These are phyloP conservation scores for Irpex lacteus DNA, from an alignment of 1,284 basidiomycete genomes.

Conservation along the genomic window DNA sequence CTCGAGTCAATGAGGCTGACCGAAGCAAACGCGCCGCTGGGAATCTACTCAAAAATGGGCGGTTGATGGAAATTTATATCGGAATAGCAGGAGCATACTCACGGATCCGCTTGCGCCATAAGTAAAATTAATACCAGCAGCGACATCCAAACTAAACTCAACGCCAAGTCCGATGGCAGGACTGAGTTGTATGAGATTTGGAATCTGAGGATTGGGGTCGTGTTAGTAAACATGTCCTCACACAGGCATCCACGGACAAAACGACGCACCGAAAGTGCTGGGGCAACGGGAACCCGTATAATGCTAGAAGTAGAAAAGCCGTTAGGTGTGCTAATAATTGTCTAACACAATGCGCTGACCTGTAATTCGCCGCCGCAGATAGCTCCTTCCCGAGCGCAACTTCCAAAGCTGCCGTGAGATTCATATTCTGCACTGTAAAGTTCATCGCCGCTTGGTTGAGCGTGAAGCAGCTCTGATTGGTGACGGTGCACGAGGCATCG, in stretches of 20 bases:
- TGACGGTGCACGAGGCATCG: constrained; percentile 2
- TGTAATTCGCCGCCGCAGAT: constrained; percentile 1
- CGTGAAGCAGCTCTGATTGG: constrained; percentile 6
- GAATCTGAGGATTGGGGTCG: not conserved
- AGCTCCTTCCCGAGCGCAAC: constrained; percentile 5
- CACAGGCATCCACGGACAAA: not conserved
- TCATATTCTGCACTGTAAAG: constrained; percentile 9
- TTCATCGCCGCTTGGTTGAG: constrained; percentile 9
- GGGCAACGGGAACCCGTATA: not conserved
- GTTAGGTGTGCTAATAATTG: no score
- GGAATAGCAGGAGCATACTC: not conserved
- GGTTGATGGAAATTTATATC: not conserved
- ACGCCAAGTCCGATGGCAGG: constrained; percentile 11
- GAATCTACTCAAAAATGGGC: not conserved
- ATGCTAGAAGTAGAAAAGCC: not conserved
- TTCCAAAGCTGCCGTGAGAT: constrained; percentile 8
- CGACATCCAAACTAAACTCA: constrained; percentile 6
- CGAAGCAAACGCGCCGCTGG: constrained; percentile 12
- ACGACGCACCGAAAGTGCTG: not conserved
- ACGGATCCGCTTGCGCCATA: constrained; percentile 2
- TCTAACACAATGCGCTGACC: not conserved
- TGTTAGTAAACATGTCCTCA: not conserved
- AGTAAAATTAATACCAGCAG: constrained; percentile 10
- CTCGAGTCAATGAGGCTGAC: constrained; percentile 7
- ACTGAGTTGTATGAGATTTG: constrained; percentile 6